Conservation (phyloP, 83 land plant genomes). For the Thuja plicata region DNA sequence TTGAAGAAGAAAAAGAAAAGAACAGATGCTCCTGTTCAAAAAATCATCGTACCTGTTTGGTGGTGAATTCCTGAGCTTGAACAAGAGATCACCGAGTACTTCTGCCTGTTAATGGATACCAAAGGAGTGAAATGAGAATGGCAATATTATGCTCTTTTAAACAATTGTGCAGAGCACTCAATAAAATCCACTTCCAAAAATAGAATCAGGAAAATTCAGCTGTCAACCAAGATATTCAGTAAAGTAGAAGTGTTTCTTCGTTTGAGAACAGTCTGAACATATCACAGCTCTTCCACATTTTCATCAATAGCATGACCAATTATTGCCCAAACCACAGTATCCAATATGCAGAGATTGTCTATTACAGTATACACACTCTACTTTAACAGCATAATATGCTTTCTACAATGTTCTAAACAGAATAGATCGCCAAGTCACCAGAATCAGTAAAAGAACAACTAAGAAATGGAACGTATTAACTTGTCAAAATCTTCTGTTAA, state of each 20-base stretch:
- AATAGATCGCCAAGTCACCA: not conserved
- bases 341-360: not conserved
- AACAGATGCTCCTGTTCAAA: not conserved
- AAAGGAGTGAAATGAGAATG: not conserved
- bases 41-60: conserved; percentile 51
- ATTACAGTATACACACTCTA: not conserved
- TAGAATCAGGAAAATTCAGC: not conserved
- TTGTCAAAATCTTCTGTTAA: not conserved
- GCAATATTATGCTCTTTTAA: not conserved
- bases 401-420: not conserved
- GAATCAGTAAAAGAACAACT: not conserved
- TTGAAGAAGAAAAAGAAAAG: not conserved
- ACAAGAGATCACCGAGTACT: conserved; percentile 58
- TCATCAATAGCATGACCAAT: not conserved
- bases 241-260: not conserved
- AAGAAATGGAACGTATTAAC: not conserved
- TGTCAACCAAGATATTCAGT: not conserved
- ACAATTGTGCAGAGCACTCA: not conserved
- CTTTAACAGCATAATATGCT: not conserved
- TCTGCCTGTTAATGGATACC: conserved; percentile 54
- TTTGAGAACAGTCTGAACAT: not conserved
- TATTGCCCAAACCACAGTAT: not conserved
- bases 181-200: not conserved
- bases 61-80: conserved; percentile 61
- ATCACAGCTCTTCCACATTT: not conserved